phyloP scores from a whole-genome alignment of 768 basidiomycete species.

The Tylopilus plumbeoviolaceoides region DNA sequence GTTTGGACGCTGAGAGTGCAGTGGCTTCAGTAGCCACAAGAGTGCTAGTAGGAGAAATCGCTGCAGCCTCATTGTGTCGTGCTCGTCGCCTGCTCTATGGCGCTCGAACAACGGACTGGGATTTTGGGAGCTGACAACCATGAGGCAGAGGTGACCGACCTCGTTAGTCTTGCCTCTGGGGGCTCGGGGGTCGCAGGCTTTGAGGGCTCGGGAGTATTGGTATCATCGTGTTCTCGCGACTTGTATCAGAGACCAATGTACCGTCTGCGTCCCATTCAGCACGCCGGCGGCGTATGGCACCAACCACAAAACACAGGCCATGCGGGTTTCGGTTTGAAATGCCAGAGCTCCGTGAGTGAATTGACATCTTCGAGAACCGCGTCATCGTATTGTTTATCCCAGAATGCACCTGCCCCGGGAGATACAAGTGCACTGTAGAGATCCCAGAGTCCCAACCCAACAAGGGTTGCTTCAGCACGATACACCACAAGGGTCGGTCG shows the following conservation, averaged over 20 bases:
- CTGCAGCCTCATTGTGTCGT: slow-evolving; percentile 77
- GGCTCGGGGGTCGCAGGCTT: slow-evolving; percentile 22
- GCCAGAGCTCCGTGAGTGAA: slow-evolving; percentile 90
- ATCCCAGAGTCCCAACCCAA: slow-evolving; percentile 95
- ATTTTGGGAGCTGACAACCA: slow-evolving; percentile 63
- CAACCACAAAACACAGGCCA: slow-evolving; percentile 92
- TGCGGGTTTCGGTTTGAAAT: slow-evolving; percentile 83
- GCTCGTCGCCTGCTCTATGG: slow-evolving; percentile 67
- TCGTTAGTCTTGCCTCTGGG: slow-evolving; percentile 11
- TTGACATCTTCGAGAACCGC: slow-evolving; percentile 86
- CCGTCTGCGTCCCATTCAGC: slow-evolving; percentile 69
- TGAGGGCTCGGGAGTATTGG: slow-evolving; percentile 16
- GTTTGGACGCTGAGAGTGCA: slow-evolving; percentile 51
- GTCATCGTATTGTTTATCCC: slow-evolving; percentile 91
- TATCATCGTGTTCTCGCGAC: slow-evolving; percentile 13
- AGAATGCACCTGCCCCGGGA: slow-evolving; percentile 74
- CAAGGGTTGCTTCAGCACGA: slow-evolving; percentile 94
- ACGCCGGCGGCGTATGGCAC: slow-evolving; percentile 61
- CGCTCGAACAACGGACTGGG: slow-evolving; percentile 71
- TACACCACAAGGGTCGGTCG: slow-evolving; percentile 96
- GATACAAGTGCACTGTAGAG: slow-evolving; percentile 81
- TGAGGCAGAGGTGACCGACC: slow-evolving; percentile 23
- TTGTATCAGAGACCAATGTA: slow-evolving; percentile 21
- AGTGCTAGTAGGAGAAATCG: slow-evolving; percentile 55
- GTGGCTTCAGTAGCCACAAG: slow-evolving; percentile 35